phyloP scores from a whole-genome alignment of 345 rosid genomes.

The Rhodamnia rubescens region DNA sequence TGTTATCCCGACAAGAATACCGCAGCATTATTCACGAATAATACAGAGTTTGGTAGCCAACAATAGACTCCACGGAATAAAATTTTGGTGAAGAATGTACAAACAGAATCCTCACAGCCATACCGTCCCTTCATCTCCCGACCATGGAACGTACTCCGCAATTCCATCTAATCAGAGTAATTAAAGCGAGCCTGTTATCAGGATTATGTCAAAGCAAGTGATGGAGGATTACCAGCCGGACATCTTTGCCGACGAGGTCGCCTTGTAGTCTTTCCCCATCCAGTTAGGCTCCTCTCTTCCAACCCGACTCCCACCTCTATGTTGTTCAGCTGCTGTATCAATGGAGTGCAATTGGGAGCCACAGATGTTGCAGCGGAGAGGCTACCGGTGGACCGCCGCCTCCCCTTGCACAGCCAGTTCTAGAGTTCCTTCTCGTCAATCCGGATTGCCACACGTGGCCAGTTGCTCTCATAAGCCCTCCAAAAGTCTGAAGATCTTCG shows the following conservation, averaged over 20 bases:
- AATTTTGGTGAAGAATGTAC: conserved; percentile 35
- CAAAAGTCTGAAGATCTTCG: conserved; percentile 90
- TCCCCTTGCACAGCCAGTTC: conserved; percentile 62
- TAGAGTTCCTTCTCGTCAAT: conserved; percentile 63
- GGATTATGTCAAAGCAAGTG: conserved; percentile 39
- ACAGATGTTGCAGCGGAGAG: conserved; percentile 29
- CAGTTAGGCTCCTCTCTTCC: conserved; percentile 72
- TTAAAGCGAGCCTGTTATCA: not conserved
- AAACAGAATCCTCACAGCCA: conserved; percentile 18
- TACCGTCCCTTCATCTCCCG: not conserved
- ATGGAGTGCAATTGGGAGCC: conserved; percentile 26
- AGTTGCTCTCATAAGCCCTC: conserved; percentile 77
- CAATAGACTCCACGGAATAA: conserved; percentile 24
- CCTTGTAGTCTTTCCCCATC: conserved; percentile 94
- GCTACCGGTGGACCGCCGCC: conserved; percentile 39
- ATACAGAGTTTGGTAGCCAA: conserved; percentile 27
- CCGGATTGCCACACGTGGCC: conserved; percentile 69
- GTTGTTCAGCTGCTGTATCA: conserved; percentile 43
- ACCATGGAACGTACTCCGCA: not conserved
- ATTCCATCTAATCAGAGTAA: not conserved
- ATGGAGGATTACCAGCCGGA: conserved; percentile 65
- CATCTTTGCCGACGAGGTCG: conserved; percentile 92
- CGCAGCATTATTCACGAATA: conserved; percentile 36
- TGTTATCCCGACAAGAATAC: conserved; percentile 17
- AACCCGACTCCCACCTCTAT: conserved; percentile 55